A percentile compares a stretch with the other conserved stretches of the same genome.
Conservation (phyloP, 129 eudicot species). For the Sambucus nigra region DNA sequence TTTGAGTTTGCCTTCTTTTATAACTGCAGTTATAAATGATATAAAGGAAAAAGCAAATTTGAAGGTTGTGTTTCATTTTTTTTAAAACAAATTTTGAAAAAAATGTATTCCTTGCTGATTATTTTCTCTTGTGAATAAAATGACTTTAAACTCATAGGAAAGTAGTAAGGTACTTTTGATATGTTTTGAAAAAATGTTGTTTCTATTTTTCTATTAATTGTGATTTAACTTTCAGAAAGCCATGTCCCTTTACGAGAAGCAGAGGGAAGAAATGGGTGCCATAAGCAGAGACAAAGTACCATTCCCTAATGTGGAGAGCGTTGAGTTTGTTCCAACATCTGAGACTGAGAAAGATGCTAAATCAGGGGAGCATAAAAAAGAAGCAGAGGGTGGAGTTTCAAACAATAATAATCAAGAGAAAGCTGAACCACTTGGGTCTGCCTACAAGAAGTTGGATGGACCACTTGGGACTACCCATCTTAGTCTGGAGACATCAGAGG, state of each 20-base stretch:
- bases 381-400: no score
- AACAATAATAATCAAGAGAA: conserved; percentile 10
- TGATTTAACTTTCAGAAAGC: conserved; percentile 62
- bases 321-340: not conserved
- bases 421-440: conserved; percentile 6
- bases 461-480: no score
- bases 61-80: no score
- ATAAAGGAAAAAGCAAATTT: no score
- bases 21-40: no score
- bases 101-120: no score
- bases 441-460: no score
- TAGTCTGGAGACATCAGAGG: no score
- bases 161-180: not conserved
- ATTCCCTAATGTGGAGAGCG: conserved; percentile 4
- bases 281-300: conserved; percentile 12
- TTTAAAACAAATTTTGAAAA: no score
- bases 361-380: conserved; percentile 19
- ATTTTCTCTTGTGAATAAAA: no score
- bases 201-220: not conserved
- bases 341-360: conserved; percentile 17
- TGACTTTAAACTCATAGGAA: no score
- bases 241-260: conserved; percentile 61
- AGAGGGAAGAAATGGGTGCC: conserved; percentile 27
- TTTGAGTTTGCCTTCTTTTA: not conserved
- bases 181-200: not conserved